These are phyloP conservation scores for Pyrenochaeta sp. DNA, from an alignment of 2,329 filamentous ascomycete species.

Conservation along the genomic window DNA sequence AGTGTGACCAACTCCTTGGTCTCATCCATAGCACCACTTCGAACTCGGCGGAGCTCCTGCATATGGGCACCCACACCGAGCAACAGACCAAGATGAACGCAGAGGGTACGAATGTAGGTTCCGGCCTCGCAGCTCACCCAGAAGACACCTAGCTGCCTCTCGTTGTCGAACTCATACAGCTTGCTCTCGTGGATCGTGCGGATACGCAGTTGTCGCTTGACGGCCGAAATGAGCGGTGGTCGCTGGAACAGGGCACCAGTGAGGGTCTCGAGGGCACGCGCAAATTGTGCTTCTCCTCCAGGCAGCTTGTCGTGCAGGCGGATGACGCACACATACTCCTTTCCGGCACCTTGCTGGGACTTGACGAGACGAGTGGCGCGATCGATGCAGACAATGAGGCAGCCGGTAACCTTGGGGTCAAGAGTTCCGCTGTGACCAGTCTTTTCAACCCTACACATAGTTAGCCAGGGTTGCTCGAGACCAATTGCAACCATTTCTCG, in stretches of 20 bases:
- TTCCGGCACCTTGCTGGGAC: constrained; percentile 97
- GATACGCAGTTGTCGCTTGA: constrained; percentile 98
- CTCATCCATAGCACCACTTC: constrained; percentile 95
- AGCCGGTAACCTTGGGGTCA: constrained; percentile 97
- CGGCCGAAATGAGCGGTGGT: constrained; percentile 94
- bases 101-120: constrained; percentile 98
- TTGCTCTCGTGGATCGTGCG: constrained; percentile 98
- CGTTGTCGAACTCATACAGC: constrained; percentile 95
- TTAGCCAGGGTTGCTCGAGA: constrained; percentile 21
- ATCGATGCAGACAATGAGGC: constrained; percentile 94
- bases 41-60: constrained; percentile 95
- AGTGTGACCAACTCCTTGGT: constrained; percentile 87
- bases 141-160: constrained; percentile 96
- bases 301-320: constrained; percentile 94
- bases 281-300: constrained; percentile 91
- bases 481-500: constrained; percentile 2
- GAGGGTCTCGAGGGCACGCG: constrained; percentile 91
- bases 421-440: constrained; percentile 98
- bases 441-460: constrained; percentile 76
- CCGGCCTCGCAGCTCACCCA: constrained; percentile 99
- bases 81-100: constrained; percentile 85
- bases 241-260: constrained; percentile 97
- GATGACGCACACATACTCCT: constrained; percentile 97
- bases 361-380: constrained; percentile 97
- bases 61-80: constrained; percentile 92